Percentiles rank a stretch among this genome's conserved stretches.
Conservation (phyloP, 164 flowering plant genomes). For the Akebia trifoliata region DNA sequence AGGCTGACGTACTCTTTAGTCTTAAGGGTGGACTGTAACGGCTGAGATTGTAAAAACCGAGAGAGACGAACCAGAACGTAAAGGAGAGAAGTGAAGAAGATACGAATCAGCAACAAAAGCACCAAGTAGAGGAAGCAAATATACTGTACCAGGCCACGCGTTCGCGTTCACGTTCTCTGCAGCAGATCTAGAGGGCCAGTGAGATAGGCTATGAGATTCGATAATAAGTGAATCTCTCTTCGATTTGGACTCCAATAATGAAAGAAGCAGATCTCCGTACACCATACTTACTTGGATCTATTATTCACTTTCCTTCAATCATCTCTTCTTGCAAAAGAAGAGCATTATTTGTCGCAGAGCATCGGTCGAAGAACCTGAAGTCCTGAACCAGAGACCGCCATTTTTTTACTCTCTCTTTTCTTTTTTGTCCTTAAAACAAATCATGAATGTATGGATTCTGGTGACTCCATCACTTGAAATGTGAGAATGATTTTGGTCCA, state of each 20-base stretch:
- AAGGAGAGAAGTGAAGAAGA: constrained; percentile 8
- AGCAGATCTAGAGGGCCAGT: constrained; percentile 39
- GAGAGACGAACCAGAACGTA: constrained; percentile 4
- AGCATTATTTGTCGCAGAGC: background rate
- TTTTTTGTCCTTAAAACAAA: too few relatives aligned
- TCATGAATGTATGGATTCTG: too few relatives aligned
- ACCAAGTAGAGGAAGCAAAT: constrained; percentile 27
- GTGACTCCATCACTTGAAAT: too few relatives aligned
- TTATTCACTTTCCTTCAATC: constrained; percentile 22
- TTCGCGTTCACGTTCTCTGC: constrained; percentile 34
- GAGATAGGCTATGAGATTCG: constrained; percentile 37
- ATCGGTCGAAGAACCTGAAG: background rate
- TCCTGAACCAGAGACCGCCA: background rate
- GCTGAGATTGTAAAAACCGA: too few relatives aligned
- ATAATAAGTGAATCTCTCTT: constrained; percentile 50
- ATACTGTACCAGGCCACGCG: constrained; percentile 29
- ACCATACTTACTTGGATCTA: constrained; percentile 33
- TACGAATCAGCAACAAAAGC: constrained; percentile 8
- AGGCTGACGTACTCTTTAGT: too few relatives aligned
- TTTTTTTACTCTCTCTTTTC: too few relatives aligned
- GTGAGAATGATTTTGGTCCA: too few relatives aligned
- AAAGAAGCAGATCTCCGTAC: constrained; percentile 54
- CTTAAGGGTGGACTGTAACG: too few relatives aligned
- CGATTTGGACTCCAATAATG: constrained; percentile 46
- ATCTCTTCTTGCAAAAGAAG: constrained; percentile 10